Conservation (phyloP, 495 filamentous ascomycete genomes). For the Geoglossum glabrum region DNA sequence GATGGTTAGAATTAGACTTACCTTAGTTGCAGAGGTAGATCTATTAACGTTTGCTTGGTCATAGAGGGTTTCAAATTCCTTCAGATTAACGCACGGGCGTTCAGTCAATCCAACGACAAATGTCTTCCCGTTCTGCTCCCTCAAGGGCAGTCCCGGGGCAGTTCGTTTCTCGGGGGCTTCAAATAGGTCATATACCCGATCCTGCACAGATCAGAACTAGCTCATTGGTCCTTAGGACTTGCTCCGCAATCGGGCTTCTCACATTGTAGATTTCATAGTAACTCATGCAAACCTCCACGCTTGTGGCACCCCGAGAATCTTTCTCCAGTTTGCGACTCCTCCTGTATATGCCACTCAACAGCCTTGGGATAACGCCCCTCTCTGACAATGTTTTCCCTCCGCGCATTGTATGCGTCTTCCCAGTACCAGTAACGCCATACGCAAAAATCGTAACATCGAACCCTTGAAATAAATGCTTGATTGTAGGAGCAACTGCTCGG, state of each 20-base stretch:
- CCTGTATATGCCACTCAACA: conserved; percentile 75
- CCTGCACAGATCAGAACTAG: background rate
- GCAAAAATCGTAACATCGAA: conserved; percentile 90
- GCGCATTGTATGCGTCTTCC: conserved; percentile 97
- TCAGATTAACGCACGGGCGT: conserved; percentile 61
- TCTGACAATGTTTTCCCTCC: conserved; percentile 79
- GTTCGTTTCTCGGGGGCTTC: conserved; percentile 82
- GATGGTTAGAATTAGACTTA: conserved; percentile 9
- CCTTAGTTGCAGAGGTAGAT: conserved; percentile 80
- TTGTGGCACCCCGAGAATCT: conserved; percentile 53
- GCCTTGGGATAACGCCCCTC: conserved; percentile 72
- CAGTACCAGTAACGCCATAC: conserved; percentile 87
- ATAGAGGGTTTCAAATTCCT: conserved; percentile 83
- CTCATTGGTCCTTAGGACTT: background rate
- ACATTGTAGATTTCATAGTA: conserved; percentile 97
- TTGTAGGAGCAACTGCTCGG: conserved; percentile 41
- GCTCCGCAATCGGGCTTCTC: background rate
- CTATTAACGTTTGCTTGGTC: conserved; percentile 88
- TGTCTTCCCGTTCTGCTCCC: conserved; percentile 83
- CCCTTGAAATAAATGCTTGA: conserved; percentile 86
- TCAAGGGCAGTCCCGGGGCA: conserved; percentile 59
- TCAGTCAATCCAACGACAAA: conserved; percentile 84
- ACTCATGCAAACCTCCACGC: conserved; percentile 59
- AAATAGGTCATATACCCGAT: conserved; percentile 66
- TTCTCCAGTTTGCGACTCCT: conserved; percentile 72